Base-by-base conservation (phyloP, 352 stramenopile genomes). In the Phytophthora vignae region DNA sequence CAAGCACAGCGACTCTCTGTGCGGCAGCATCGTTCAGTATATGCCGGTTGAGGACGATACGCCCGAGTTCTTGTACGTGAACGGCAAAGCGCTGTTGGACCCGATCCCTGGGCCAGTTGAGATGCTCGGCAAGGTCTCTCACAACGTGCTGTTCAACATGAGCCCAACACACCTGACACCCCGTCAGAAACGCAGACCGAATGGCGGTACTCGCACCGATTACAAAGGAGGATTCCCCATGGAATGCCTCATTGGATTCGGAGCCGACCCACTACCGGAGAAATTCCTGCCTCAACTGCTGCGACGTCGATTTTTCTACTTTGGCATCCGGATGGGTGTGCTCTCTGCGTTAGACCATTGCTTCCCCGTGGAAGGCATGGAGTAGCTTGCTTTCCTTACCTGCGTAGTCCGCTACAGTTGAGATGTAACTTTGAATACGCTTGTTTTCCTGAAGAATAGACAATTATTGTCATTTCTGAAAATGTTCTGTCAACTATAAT, bases 221-320 rank as follows among this genome's bases (percentile, higher is more conserved):
- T 69, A 72, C 17, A 56, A 73, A 9, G 29, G 48, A 3, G 53
- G 55, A 29, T 67, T 56, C 25, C 31, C 55, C 1, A 44, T 80
- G 44, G 74, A 82, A 55, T 84, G 77, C 33, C 63, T 84, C 40
- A 52, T 77, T 57, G 57, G 65, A 12, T 62, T 84, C 46, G 73
- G 77, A 1, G 60, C 71, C 12, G 54, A 48, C 27, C 22, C 44
- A 40, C 55, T 84, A 12, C 77, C 77, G 1, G 15, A 52, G 14
- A 56, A 60, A 14, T 84, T 84, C 21, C 61, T 69, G 29, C 7
- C 55, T 12, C 48, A 63, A 31, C 44, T 84, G 40, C 63, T 84
- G 44, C 71, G 70, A n/a, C 61, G 77, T 5, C 77, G 77, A 14
- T 66, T 44, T 36, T 76, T 80, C 44, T 84, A 64, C 60, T 73